Percentiles rank a stretch among this genome's conserved stretches.
Evolutionary conservation across 2,329 filamentous ascomycete species (phyloP).

Genomic region (Lasiodiplodia hormozganensis): DNA sequence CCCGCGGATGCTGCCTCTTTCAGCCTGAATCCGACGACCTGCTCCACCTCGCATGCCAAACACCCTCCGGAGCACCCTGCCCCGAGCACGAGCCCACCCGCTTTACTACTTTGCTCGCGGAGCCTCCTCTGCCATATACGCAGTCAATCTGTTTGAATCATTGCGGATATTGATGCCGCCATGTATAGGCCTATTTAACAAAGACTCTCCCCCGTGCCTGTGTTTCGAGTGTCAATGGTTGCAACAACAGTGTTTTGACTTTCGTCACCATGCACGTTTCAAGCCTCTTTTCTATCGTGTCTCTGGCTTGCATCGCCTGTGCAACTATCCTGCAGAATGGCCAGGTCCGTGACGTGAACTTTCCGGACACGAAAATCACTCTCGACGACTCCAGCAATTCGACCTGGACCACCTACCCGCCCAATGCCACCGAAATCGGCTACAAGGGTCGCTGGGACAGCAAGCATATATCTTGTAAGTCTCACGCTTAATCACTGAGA

Average conservation of each 20-base stretch:
- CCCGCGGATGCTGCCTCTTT: background rate
- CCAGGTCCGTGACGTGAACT: conserved; percentile 47
- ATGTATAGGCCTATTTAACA: conserved; percentile 11
- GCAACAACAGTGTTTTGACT: background rate
- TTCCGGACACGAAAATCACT: conserved; percentile 45
- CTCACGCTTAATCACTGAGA: background rate
- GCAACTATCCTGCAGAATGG: conserved; percentile 54
- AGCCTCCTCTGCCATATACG: background rate
- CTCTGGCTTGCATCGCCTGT: conserved; percentile 35
- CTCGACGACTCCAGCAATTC: conserved; percentile 39
- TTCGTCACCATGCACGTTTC: conserved; percentile 15
- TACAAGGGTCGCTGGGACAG: conserved; percentile 71
- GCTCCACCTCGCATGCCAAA: conserved; percentile 5
- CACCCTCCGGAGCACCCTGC: conserved; percentile 13
- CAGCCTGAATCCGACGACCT: conserved; percentile 6
- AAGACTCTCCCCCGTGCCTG: background rate
- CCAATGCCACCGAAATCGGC: conserved; percentile 61
- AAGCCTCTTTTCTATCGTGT: conserved; percentile 14
- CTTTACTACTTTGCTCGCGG: conserved; percentile 21
- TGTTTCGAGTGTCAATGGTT: background rate
- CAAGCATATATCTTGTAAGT: conserved; percentile 61
- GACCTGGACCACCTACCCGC: conserved; percentile 57
- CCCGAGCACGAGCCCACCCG: background rate
- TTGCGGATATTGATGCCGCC: background rate
- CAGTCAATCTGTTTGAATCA: background rate